phyloP scores from a whole-genome alignment of 345 rosid genomes.

The Psidium guajava region DNA sequence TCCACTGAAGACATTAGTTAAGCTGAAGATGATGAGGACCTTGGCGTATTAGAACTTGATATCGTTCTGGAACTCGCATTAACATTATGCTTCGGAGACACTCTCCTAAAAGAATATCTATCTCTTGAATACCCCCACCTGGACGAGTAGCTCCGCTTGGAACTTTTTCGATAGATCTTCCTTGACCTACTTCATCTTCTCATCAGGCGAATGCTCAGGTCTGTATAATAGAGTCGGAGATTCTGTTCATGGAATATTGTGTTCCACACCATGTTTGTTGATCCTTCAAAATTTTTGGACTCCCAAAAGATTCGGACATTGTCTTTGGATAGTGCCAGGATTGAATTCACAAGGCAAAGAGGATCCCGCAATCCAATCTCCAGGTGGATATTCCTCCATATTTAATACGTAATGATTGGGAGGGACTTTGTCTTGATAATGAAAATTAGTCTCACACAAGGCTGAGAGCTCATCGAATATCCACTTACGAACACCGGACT shows the following conservation, averaged over 20 bases:
- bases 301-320: conserved; percentile 78
- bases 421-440: conserved; percentile 69
- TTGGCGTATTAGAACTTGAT: too few relatives aligned
- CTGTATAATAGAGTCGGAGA: conserved; percentile 43
- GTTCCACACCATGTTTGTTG: conserved; percentile 91
- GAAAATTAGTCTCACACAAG: conserved; percentile 72
- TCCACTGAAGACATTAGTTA: too few relatives aligned
- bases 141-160: too few relatives aligned
- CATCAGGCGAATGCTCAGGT: too few relatives aligned
- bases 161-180: too few relatives aligned
- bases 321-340: conserved; percentile 42
- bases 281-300: conserved; percentile 84
- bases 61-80: too few relatives aligned
- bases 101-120: too few relatives aligned
- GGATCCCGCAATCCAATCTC: conserved; percentile 77
- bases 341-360: conserved; percentile 63
- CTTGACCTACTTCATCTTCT: too few relatives aligned
- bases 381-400: conserved; percentile 70
- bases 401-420: conserved; percentile 50
- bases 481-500: conserved; percentile 80
- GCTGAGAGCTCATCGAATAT: conserved; percentile 96
- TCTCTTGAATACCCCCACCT: too few relatives aligned
- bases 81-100: too few relatives aligned
- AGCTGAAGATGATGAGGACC: too few relatives aligned
- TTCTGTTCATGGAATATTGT: conserved; percentile 57